Conservation (phyloP, 495 filamentous ascomycete species). For the Aspergillus mulundensis region DNA sequence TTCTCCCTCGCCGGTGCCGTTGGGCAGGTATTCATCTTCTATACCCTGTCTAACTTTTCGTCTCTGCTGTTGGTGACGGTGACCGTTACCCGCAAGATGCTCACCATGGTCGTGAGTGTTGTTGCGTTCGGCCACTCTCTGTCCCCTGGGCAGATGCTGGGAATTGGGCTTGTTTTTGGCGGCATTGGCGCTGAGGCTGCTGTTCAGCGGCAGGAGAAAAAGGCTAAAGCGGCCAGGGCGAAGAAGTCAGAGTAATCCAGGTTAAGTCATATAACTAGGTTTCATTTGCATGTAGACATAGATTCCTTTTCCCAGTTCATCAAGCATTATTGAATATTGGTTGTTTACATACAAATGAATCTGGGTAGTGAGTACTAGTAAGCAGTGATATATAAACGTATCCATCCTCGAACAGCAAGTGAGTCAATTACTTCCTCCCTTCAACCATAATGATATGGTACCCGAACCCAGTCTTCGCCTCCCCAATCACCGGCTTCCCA, state of each 20-base stretch:
- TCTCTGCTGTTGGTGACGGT: conserved; percentile 91
- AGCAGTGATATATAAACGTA: not conserved
- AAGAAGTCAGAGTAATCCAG: conserved; percentile 46
- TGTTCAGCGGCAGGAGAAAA: conserved; percentile 79
- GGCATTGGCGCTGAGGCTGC: conserved; percentile 88
- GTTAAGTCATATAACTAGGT: not conserved
- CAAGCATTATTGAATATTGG: not conserved
- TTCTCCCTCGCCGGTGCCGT: conserved; percentile 92
- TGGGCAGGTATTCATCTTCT: conserved; percentile 97
- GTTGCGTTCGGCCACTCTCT: conserved; percentile 90
- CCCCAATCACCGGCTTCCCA: conserved; percentile 67
- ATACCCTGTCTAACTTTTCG: conserved; percentile 88
- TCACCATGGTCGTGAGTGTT: conserved; percentile 96
- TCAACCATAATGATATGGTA: conserved; percentile 94
- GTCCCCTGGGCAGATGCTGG: conserved; percentile 82
- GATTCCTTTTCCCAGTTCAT: not conserved
- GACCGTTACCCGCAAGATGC: conserved; percentile 96
- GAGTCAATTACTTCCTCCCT: conserved; percentile 51
- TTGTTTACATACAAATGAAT: not conserved
- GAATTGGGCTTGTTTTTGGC: conserved; percentile 88
- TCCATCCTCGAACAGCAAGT: not conserved
- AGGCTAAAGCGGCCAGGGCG: conserved; percentile 71
- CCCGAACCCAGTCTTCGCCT: conserved; percentile 81
- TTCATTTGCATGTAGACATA: not conserved
- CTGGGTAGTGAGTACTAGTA: not conserved